A percentile compares a stretch with the other conserved stretches of the same genome.
phyloP scores from a whole-genome alignment of 441 rosid genomes.

The Omphalea diandra region DNA sequence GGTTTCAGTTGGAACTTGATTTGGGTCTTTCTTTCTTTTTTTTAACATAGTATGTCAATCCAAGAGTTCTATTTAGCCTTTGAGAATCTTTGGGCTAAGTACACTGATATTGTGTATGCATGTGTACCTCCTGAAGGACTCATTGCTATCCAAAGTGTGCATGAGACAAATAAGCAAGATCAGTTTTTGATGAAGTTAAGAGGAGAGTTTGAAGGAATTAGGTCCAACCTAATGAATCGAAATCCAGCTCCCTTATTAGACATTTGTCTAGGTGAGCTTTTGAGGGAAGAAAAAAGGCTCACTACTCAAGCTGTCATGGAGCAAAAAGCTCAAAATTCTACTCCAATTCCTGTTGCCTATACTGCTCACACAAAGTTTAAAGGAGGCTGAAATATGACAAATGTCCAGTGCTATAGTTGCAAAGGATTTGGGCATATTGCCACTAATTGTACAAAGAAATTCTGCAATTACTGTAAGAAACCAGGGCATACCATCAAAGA shows the following conservation, averaged over 20 bases:
- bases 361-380: no score
- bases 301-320: no score
- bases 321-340: no score
- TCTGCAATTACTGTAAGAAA: no score
- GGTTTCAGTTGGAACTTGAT: slow-evolving; percentile 6
- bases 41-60: neutral
- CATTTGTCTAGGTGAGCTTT: slow-evolving; percentile 1
- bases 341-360: no score
- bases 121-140: slow-evolving; percentile 3
- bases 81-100: neutral
- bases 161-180: neutral
- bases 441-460: no score
- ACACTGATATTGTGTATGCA: slow-evolving; percentile 2
- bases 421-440: no score
- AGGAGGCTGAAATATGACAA: no score
- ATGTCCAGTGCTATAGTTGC: no score
- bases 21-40: neutral
- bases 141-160: slow-evolving; percentile 1
- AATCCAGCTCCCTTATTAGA: neutral
- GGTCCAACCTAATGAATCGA: slow-evolving; percentile 8
- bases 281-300: no score
- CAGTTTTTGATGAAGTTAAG: slow-evolving; percentile 14
- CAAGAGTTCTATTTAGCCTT: no score
- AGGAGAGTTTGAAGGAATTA: neutral
- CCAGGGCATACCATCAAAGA: no score